Evolutionary conservation across 768 basidiomycete genomes (phyloP).

Genomic region (Austroboletus festivus): DNA sequence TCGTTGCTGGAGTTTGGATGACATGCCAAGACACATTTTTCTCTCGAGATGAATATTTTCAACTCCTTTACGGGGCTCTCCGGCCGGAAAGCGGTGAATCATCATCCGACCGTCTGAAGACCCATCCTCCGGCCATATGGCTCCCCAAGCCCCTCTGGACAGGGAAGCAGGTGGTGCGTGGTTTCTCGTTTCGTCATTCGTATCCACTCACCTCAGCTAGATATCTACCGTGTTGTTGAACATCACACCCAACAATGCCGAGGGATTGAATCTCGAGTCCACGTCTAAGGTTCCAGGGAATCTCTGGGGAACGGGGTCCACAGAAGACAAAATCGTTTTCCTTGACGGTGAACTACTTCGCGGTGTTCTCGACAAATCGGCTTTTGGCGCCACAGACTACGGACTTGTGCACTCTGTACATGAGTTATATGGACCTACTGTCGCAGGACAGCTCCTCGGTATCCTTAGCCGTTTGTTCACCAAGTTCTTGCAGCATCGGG

Average conservation of each 20-base stretch:
- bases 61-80: constrained; percentile 91
- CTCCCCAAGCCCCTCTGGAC: constrained; percentile 93
- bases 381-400: constrained; percentile 93
- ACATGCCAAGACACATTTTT: constrained; percentile 94
- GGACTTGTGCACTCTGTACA: constrained; percentile 97
- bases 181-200: neutral
- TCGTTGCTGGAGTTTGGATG: constrained; percentile 99
- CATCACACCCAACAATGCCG: constrained; percentile 74
- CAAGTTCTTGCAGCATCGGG: constrained; percentile 94
- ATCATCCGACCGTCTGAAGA: constrained; percentile 58
- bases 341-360: constrained; percentile 91
- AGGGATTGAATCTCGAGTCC: constrained; percentile 81
- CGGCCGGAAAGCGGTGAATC: constrained; percentile 78
- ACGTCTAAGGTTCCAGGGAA: constrained; percentile 87
- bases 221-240: constrained; percentile 94
- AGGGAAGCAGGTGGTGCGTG: constrained; percentile 89
- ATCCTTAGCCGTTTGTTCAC: constrained; percentile 93
- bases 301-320: constrained; percentile 77
- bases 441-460: constrained; percentile 88
- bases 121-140: constrained; percentile 89
- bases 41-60: constrained; percentile 92
- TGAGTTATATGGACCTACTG: constrained; percentile 88
- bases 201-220: constrained; percentile 37
- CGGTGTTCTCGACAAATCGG: constrained; percentile 95
- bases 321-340: constrained; percentile 85